Evolutionary conservation across 1,139 yeast genomes (phyloP).

Genomic region (Hanseniaspora sp.): DNA sequence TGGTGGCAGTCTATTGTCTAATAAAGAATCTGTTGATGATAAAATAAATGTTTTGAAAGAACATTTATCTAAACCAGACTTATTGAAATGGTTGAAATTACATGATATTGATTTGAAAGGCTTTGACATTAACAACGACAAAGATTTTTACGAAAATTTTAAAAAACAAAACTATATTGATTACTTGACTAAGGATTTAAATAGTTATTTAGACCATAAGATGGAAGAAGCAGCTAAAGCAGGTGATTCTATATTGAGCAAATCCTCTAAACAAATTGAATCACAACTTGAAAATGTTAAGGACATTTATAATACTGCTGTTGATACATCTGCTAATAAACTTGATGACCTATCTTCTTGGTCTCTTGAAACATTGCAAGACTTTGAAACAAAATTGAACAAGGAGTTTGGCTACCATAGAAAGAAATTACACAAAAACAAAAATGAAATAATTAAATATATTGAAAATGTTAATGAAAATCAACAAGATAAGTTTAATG

Average conservation of each 20-base stretch:
- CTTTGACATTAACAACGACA: constrained; percentile 12
- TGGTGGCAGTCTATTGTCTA: constrained; percentile 30
- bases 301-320: constrained; percentile 27
- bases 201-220: background rate
- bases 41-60: constrained; percentile 39
- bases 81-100: constrained; percentile 38
- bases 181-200: constrained; percentile 29
- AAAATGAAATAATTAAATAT: constrained; percentile 1
- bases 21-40: constrained; percentile 28
- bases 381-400: constrained; percentile 1
- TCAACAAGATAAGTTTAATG: constrained; percentile 14
- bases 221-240: constrained; percentile 1
- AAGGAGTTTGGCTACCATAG: constrained; percentile 8
- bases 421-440: background rate
- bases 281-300: constrained; percentile 25
- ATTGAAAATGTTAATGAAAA: background rate
- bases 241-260: constrained; percentile 15
- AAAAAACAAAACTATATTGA: constrained; percentile 37
- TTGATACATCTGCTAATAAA: constrained; percentile 25
- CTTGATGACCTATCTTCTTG: constrained; percentile 26
- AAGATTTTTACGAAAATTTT: background rate
- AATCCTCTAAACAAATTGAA: constrained; percentile 18
- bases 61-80: constrained; percentile 38
- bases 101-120: constrained; percentile 32
- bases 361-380: constrained; percentile 16